Percentiles rank a stretch among this genome's conserved stretches.
Conservation (phyloP, 129 eudicot species). For the carrot (Daucus carota) region DH1_v3.0 NC_030386.2:34393001-34393500, state of each 20-base stretch:
- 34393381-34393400: background rate
- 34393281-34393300: background rate
- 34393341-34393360: background rate
- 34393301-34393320: background rate
- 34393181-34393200: background rate
- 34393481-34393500: conserved; percentile 71
- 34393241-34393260: background rate
- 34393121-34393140: background rate
- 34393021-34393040: background rate
- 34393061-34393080: background rate
- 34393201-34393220: background rate
- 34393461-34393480: conserved; percentile 73
- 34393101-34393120: background rate
- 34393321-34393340: background rate
- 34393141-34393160: background rate
- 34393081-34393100: background rate
- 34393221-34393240: background rate
- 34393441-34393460: conserved; percentile 61
- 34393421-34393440: conserved; percentile 71
- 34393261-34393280: background rate
- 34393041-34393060: background rate
- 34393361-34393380: background rate
- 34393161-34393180: background rate
- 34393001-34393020: background rate
- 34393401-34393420: conserved; percentile 1